Conservation (phyloP, 1,284 basidiomycete genomes). For the Ganoderma multipileum region DNA sequence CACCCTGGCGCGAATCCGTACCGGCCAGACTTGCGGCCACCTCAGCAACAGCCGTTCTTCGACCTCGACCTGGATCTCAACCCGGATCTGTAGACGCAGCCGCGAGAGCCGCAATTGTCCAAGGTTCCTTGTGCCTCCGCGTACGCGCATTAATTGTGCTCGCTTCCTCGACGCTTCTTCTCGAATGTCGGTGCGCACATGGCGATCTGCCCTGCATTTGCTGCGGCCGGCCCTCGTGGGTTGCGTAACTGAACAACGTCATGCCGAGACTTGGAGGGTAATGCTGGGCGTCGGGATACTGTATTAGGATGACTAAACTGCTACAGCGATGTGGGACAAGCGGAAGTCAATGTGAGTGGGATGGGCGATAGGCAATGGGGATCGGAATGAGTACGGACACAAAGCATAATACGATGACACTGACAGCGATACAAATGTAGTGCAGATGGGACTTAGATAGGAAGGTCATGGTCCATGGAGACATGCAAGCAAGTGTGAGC, state of each 20-base stretch:
- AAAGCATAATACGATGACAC: slow-evolving; percentile 5
- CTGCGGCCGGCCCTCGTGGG: slow-evolving; percentile 4
- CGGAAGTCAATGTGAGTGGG: neutral
- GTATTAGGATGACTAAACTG: slow-evolving; percentile 10
- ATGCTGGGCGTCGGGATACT: neutral
- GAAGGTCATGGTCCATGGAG: neutral
- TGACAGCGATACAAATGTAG: slow-evolving; percentile 4
- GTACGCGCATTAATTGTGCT: neutral
- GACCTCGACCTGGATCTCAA: slow-evolving; percentile 83
- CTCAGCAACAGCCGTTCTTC: slow-evolving; percentile 63
- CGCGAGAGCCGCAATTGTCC: neutral
- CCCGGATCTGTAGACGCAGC: slow-evolving; percentile 61
- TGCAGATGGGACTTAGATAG: slow-evolving; percentile 2
- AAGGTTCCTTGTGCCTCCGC: neutral
- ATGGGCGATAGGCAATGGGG: neutral
- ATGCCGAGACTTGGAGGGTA: neutral
- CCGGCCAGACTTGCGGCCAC: slow-evolving; percentile 67
- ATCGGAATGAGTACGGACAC: slow-evolving; percentile 8
- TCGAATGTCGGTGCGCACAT: neutral
- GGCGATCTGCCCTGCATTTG: neutral
- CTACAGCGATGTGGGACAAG: neutral
- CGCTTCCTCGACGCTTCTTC: neutral
- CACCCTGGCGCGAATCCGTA: slow-evolving; percentile 70
- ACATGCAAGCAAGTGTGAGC: neutral
- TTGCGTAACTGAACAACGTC: neutral